Conservation (phyloP, 306 rosid species). For the Lablab purpureus region DNA sequence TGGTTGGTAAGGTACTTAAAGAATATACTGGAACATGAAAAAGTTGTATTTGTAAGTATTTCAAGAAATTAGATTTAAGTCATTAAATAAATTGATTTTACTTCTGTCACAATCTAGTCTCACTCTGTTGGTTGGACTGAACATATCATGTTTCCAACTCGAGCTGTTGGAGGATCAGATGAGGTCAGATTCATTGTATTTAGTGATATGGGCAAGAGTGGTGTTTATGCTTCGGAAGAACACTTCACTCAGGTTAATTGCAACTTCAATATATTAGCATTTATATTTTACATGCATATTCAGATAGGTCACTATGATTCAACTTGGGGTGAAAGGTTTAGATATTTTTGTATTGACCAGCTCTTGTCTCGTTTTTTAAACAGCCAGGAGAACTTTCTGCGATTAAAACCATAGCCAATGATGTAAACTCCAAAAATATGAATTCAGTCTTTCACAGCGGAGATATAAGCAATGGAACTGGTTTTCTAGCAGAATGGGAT, state of each 20-base stretch:
- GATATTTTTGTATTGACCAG: background rate
- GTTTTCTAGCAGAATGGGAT: conserved; percentile 93
- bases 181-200: conserved; percentile 73
- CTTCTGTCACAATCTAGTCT: conserved; percentile 21
- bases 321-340: background rate
- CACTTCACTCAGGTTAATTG: conserved; percentile 86
- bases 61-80: conserved; percentile 5
- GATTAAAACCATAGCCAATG: conserved; percentile 53
- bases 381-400: conserved; percentile 94
- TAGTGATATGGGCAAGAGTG: conserved; percentile 95
- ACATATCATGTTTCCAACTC: conserved; percentile 63
- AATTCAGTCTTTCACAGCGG: conserved; percentile 80
- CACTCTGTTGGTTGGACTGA: conserved; percentile 79
- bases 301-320: background rate
- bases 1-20: too few relatives aligned
- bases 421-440: background rate
- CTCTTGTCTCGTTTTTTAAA: background rate
- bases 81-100: background rate
- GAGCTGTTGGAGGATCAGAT: conserved; percentile 78
- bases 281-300: conserved; percentile 26
- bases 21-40: conserved; percentile 9
- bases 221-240: conserved; percentile 74
- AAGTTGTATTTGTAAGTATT: conserved; percentile 4
- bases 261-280: background rate
- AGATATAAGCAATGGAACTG: conserved; percentile 94